A percentile compares a stretch with the other conserved stretches of the same genome.
Conservation (phyloP, 805 yeast genomes). For the Ogataea nakhonphanomensis region DNA sequence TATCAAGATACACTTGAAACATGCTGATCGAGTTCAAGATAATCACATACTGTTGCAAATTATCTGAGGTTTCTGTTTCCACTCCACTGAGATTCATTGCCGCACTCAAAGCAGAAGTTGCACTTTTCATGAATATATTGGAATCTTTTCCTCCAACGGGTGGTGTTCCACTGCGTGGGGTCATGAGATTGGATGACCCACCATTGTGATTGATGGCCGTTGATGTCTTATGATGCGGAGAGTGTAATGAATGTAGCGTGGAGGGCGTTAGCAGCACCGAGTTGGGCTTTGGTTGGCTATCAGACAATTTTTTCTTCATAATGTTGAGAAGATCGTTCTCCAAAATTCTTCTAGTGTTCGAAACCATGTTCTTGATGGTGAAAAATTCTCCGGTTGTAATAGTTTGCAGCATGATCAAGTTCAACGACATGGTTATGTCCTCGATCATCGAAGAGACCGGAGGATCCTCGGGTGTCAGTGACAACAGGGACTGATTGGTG, state of each 20-base stretch:
- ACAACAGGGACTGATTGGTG: conserved; percentile 18
- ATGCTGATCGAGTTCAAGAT: conserved; percentile 71
- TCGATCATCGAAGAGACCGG: conserved; percentile 85
- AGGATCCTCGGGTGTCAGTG: conserved; percentile 47
- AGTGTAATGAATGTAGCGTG: conserved; percentile 19
- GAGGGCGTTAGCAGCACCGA: conserved; percentile 27
- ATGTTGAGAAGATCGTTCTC: conserved; percentile 63
- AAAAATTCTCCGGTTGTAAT: conserved; percentile 68
- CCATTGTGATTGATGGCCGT: conserved; percentile 20
- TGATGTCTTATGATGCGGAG: conserved; percentile 8
- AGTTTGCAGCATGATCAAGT: conserved; percentile 60
- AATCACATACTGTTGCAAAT: conserved; percentile 58
- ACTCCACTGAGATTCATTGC: conserved; percentile 35
- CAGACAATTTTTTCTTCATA: conserved; percentile 44
- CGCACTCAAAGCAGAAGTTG: conserved; percentile 35
- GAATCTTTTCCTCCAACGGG: conserved; percentile 21
- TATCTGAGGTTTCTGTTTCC: conserved; percentile 43
- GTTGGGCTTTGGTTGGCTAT: conserved; percentile 39
- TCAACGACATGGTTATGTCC: conserved; percentile 72
- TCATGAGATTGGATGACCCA: conserved; percentile 21
- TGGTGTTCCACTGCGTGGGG: conserved; percentile 33
- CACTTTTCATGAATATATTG: conserved; percentile 39
- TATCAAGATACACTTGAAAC: conserved; percentile 54
- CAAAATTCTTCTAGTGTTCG: conserved; percentile 54
- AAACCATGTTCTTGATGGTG: conserved; percentile 52